Percentiles rank a stretch among this genome's conserved stretches.
These are phyloP conservation scores for Aspergillus sparsus DNA, from an alignment of 495 filamentous ascomycete species.

Conservation along the genomic window DNA sequence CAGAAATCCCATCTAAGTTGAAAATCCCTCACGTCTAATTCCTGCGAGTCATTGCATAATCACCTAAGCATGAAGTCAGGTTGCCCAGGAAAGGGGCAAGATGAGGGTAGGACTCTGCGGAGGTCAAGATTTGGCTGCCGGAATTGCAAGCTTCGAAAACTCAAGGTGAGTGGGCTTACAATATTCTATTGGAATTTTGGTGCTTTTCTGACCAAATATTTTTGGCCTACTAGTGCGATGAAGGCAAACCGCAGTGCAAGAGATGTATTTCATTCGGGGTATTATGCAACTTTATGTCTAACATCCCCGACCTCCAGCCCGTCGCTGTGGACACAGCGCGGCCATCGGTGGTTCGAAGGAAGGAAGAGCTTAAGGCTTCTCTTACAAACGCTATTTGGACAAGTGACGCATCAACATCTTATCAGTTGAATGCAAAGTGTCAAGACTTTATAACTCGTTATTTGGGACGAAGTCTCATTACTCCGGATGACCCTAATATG, in stretches of 20 bases:
- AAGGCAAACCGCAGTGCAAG: constrained; percentile 45
- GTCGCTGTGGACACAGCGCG: constrained; percentile 26
- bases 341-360: constrained; percentile 22
- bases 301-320: constrained; percentile 42
- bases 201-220: constrained; percentile 17
- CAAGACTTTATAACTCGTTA: constrained; percentile 44
- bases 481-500: constrained; percentile 38
- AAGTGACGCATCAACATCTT: constrained; percentile 31
- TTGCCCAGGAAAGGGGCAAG: constrained; percentile 16
- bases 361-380: constrained; percentile 26
- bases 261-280: constrained; percentile 46
- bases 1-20: background rate
- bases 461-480: constrained; percentile 38
- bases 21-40: constrained; percentile 19
- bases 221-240: constrained; percentile 41
- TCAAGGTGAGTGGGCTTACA: constrained; percentile 41
- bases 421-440: constrained; percentile 38
- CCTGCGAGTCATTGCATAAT: background rate
- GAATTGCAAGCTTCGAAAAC: constrained; percentile 52
- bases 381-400: constrained; percentile 35
- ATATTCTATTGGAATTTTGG: constrained; percentile 3
- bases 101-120: constrained; percentile 15
- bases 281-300: constrained; percentile 44
- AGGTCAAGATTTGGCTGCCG: constrained; percentile 50
- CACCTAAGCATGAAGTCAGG: constrained; percentile 23